phyloP scores from a whole-genome alignment of 768 basidiomycete species.

The Thelephora aurantiotincta region DNA sequence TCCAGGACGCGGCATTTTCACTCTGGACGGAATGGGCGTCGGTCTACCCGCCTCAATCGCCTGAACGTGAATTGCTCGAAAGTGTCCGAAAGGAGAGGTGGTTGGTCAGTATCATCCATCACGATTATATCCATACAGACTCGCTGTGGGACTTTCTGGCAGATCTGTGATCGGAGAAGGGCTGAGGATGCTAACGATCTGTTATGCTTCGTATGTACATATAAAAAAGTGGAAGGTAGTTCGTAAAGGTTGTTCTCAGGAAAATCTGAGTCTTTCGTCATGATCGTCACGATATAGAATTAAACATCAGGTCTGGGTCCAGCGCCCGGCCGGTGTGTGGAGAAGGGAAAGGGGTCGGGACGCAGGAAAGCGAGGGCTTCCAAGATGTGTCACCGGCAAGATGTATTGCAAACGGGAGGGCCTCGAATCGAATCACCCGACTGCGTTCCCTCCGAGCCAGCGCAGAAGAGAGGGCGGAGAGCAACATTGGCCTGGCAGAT shows the following conservation, averaged over 20 bases:
- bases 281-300: not conserved
- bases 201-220: not conserved
- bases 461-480: slow-evolving; percentile 79
- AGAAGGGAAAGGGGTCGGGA: too few relatives aligned
- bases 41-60: slow-evolving; percentile 65
- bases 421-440: too few relatives aligned
- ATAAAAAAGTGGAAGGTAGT: not conserved
- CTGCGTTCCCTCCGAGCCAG: slow-evolving; percentile 40
- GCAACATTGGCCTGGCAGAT: slow-evolving; percentile 78
- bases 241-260: not conserved
- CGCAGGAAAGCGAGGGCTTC: too few relatives aligned
- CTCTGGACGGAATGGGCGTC: slow-evolving; percentile 95
- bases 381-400: too few relatives aligned
- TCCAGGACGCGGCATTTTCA: slow-evolving; percentile 87
- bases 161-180: slow-evolving; percentile 9
- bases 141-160: slow-evolving; percentile 83
- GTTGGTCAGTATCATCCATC: slow-evolving; percentile 88
- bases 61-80: slow-evolving; percentile 62
- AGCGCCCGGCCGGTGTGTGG: not conserved
- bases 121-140: slow-evolving; percentile 71
- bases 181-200: not conserved
- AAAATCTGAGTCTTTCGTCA: not conserved
- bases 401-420: too few relatives aligned
- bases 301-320: not conserved
- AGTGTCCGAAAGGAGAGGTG: slow-evolving; percentile 59